Evolutionary conservation across 73 alveolate species (phyloP).

Genomic region (Paramecium pentaurelia): DNA sequence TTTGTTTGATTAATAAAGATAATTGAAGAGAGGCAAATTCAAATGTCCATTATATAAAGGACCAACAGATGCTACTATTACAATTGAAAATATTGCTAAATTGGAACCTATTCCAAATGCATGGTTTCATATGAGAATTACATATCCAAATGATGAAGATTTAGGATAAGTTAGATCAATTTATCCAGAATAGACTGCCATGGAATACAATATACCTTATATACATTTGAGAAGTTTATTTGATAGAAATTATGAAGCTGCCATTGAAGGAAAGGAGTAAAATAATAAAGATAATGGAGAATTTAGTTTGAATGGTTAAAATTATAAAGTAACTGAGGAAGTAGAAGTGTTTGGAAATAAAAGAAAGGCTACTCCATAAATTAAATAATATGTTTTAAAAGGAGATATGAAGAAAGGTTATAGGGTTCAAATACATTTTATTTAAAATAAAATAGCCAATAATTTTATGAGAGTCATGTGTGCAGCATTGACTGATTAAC

Average conservation of each 20-base stretch:
- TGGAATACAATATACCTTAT: constrained; percentile 52
- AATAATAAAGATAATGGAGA: not conserved
- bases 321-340: not conserved
- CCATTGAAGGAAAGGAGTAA: not conserved
- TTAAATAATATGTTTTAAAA: not conserved
- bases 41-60: constrained; percentile 53
- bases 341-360: not conserved
- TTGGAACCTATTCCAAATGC: constrained; percentile 62
- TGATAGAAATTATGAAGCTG: constrained; percentile 35
- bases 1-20: constrained; percentile 55
- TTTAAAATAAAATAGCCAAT: not conserved
- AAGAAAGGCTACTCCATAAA: not conserved
- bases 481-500: not conserved
- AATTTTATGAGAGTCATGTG: not conserved
- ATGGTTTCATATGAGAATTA: constrained; percentile 47
- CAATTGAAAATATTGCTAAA: constrained; percentile 37
- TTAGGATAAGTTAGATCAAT: constrained; percentile 44
- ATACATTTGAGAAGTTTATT: constrained; percentile 52
- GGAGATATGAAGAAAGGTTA: not conserved
- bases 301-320: not conserved
- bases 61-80: constrained; percentile 52
- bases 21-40: constrained; percentile 56
- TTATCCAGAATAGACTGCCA: constrained; percentile 58
- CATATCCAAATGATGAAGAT: constrained; percentile 62
- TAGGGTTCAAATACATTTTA: not conserved